Conservation (phyloP, 2,329 filamentous ascomycete genomes). For the Pseudogymnoascus sp. region DNA sequence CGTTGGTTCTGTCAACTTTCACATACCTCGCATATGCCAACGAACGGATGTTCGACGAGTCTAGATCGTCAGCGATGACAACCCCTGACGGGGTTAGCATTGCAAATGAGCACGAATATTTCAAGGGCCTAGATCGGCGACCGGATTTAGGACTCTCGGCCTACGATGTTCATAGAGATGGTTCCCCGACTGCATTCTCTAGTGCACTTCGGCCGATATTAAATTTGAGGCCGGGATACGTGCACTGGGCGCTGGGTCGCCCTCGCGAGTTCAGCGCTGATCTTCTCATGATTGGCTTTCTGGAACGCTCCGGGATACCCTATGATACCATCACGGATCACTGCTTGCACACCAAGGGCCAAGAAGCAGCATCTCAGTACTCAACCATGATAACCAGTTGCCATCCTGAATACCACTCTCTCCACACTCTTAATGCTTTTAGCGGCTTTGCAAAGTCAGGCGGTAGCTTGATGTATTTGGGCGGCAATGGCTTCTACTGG, state of each 20-base stretch:
- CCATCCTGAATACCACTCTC: conserved; percentile 30
- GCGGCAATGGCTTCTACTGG: conserved; percentile 33
- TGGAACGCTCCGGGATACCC: conserved; percentile 25
- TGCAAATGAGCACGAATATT: conserved; percentile 13
- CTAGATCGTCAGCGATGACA: conserved; percentile 19
- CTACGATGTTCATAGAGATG: conserved; percentile 33
- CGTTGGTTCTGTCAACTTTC: conserved; percentile 29
- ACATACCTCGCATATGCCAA: conserved; percentile 34
- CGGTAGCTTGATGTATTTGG: conserved; percentile 31
- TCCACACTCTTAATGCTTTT: conserved; percentile 24
- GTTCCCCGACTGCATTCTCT: conserved; percentile 28
- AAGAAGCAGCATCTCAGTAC: conserved; percentile 17
- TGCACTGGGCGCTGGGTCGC: conserved; percentile 29
- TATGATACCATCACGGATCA: conserved; percentile 33
- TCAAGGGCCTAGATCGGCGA: conserved; percentile 24
- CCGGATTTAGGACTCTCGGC: conserved; percentile 30
- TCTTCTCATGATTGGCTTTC: conserved; percentile 28
- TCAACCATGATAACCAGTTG: conserved; percentile 25
- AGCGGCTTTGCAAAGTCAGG: conserved; percentile 24
- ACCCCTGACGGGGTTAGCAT: conserved; percentile 20
- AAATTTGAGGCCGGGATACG: conserved; percentile 30
- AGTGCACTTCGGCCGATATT: conserved; percentile 29
- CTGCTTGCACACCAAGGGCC: conserved; percentile 25
- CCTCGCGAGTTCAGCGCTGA: conserved; percentile 32
- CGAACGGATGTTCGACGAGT: conserved; percentile 30